A percentile compares a stretch with the other conserved stretches of the same genome.
These are phyloP conservation scores for Xylaria telfairii DNA, from an alignment of 495 filamentous ascomycete genomes.

Conservation along the genomic window DNA sequence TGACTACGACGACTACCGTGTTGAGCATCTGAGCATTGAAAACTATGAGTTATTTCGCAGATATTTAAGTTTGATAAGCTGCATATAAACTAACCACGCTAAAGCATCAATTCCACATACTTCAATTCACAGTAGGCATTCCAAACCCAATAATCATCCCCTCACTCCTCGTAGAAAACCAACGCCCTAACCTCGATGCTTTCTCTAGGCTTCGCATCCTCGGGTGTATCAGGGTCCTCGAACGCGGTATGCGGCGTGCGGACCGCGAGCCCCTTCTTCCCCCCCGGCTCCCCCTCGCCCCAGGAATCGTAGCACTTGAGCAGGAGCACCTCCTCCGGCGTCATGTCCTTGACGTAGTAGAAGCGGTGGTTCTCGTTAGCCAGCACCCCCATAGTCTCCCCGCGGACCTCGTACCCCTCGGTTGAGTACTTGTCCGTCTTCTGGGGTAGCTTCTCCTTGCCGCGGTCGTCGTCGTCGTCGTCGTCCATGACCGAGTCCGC, in stretches of 20 bases:
- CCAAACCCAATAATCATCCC: not conserved
- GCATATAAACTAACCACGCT: not conserved
- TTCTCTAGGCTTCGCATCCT: slow-evolving; percentile 67
- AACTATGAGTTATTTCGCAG: not conserved
- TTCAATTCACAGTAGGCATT: not conserved
- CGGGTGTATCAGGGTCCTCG: slow-evolving; percentile 69
- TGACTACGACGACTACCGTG: not conserved
- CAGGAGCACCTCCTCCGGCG: slow-evolving; percentile 73
- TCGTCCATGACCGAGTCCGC: slow-evolving; percentile 42
- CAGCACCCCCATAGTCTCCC: slow-evolving; percentile 54
- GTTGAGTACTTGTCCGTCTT: slow-evolving; percentile 35
- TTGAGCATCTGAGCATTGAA: not conserved
- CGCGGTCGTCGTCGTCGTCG: slow-evolving; percentile 37
- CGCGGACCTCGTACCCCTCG: slow-evolving; percentile 53
- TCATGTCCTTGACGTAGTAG: slow-evolving; percentile 84
- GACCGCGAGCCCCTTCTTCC: slow-evolving; percentile 59
- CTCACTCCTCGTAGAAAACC: slow-evolving; percentile 64
- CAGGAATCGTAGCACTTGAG: slow-evolving; percentile 85
- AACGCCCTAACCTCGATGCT: slow-evolving; percentile 89
- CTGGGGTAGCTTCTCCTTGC: slow-evolving; percentile 49
- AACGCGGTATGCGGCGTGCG: slow-evolving; percentile 88
- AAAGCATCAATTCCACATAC: not conserved
- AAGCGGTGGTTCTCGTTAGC: slow-evolving; percentile 66
- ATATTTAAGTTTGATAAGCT: not conserved
- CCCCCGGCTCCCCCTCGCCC: slow-evolving; percentile 52